phyloP scores from a whole-genome alignment of 164 flowering plant species.

The Stephania cephalantha region DNA sequence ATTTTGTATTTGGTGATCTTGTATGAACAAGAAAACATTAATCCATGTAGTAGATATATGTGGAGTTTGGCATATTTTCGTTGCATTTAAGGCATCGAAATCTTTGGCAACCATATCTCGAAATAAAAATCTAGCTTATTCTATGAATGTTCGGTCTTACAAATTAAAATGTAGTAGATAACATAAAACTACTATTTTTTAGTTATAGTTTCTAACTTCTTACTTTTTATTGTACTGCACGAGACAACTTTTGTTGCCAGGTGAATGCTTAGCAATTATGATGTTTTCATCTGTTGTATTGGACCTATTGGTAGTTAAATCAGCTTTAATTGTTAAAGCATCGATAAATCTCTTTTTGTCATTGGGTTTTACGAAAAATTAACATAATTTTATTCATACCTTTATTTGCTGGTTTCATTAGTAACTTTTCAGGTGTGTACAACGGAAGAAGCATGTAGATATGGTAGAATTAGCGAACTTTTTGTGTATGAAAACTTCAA shows the following conservation, averaged over 20 bases:
- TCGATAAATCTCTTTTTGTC: not conserved
- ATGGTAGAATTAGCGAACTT: conserved; percentile 72
- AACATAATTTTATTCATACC: not conserved
- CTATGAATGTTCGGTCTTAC: too few species aligned
- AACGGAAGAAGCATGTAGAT: conserved; percentile 78
- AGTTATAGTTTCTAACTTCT: too few species aligned
- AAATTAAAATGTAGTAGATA: too few species aligned
- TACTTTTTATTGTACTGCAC: too few species aligned
- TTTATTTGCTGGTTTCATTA: conserved; percentile 7
- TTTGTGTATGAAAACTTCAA: conserved; percentile 89
- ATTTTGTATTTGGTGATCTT: too few species aligned
- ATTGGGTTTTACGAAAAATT: not conserved
- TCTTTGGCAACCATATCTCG: not conserved
- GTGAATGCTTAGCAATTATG: not conserved
- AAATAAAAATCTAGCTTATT: not conserved
- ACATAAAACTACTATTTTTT: too few species aligned
- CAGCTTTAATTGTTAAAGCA: not conserved
- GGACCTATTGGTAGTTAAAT: not conserved
- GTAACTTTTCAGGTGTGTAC: conserved; percentile 59
- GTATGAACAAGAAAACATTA: too few species aligned
- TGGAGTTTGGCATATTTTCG: not conserved
- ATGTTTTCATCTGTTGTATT: not conserved
- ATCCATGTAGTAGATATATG: too few species aligned
- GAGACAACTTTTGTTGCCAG: too few species aligned
- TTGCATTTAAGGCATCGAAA: not conserved